Evolutionary conservation across 139 green algal species (phyloP).

Genomic region (Haematococcus sp.): DNA sequence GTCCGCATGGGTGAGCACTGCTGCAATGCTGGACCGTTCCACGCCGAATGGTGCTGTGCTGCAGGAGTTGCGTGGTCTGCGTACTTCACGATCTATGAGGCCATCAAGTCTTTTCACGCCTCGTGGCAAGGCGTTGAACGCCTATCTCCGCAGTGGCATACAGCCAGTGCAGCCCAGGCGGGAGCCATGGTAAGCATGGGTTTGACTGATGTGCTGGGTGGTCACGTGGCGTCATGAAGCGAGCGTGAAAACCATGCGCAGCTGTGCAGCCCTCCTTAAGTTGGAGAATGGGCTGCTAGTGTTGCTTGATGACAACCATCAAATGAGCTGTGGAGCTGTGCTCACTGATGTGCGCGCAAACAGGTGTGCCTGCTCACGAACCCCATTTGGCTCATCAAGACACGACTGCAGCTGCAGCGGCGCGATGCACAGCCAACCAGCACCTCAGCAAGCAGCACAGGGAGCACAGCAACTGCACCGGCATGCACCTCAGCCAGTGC

Average conservation of each 20-base stretch:
- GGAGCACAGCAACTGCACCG: neutral
- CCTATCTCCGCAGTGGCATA: constrained; percentile 57
- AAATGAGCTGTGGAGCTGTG: too few species aligned
- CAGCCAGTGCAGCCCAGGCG: constrained; percentile 74
- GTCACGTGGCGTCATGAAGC: too few species aligned
- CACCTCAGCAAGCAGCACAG: neutral
- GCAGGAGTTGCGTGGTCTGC: constrained; percentile 77
- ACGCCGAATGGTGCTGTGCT: neutral
- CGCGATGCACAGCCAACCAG: neutral
- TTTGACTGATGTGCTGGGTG: too few species aligned
- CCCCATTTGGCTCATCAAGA: constrained; percentile 95
- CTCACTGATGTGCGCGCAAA: too few species aligned
- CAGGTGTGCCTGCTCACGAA: constrained; percentile 88
- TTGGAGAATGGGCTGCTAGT: too few species aligned
- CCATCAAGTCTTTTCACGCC: constrained; percentile 55
- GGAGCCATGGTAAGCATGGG: constrained; percentile 58
- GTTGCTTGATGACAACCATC: too few species aligned
- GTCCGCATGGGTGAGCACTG: too few species aligned
- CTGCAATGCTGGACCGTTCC: too few species aligned
- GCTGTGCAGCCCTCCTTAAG: too few species aligned
- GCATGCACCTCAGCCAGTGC: neutral
- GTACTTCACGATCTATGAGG: constrained; percentile 84
- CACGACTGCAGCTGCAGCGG: constrained; percentile 84
- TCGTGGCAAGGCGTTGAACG: constrained; percentile 7
- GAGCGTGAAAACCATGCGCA: too few species aligned